Evolutionary conservation across 2,329 filamentous ascomycete genomes (phyloP), one percentile per base, ranked within the genome.

Genomic region (Elsinoe arachidis): DNA sequence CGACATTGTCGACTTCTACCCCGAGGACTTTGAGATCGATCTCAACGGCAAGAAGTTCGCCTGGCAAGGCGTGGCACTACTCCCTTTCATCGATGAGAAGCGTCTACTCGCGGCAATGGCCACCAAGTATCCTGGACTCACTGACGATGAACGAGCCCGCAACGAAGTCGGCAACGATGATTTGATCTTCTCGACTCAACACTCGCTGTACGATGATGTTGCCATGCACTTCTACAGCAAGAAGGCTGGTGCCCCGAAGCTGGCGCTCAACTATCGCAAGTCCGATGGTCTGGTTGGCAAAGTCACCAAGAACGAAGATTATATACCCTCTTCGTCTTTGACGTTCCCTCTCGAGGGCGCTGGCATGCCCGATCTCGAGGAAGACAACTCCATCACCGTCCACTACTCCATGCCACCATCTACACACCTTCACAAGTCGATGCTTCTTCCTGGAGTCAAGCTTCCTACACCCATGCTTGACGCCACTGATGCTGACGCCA

Each of bases 31-130:
- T 65, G 84, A 87, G 14, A 81, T 97, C 55, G 93, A 99, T 70
- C 75, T 97, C 41, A 99, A 99, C 63, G 93, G 93, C 56, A 97
- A 97, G 76, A 99, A 97, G 70, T 95, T 96, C 74, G 90, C 90
- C 0, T 99, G 95, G 93, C 92, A 97, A 70, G 93, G 93, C 62
- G 87, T 99, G 55, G 90, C 90, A 2, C 77, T 99, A 17, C 79
- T 99, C 34, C 93, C 93, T 0, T 99, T 97, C 70, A 99, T 99
- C 65, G 91, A 99, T 65, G 93, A 95, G 78, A 84, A 86, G 55
- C 84, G 91, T 55, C 76, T 99, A 15, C 77, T 99, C 7, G 78
- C 80, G 15, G 92, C 92, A 7, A 92, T 97, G 76, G 80, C 83
- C 49, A 86, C 84, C 62, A 90, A 87, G 65, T 96, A 96, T 67